These are phyloP conservation scores for Tuber microsphaerosporum DNA, from an alignment of 495 filamentous ascomycete genomes.

Conservation along the genomic window DNA sequence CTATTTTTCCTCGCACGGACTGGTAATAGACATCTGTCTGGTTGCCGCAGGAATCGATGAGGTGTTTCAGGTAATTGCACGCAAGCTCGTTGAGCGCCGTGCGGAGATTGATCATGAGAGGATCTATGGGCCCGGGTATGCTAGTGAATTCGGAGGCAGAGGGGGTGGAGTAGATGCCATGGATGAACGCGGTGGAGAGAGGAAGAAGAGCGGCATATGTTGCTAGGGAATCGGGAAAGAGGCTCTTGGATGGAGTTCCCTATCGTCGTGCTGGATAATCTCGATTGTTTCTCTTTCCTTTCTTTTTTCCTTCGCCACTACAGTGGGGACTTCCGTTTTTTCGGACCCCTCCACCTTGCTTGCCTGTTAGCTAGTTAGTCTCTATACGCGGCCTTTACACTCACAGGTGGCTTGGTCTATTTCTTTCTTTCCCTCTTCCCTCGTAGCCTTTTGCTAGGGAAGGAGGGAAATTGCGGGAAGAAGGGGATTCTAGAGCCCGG, in stretches of 20 bases:
- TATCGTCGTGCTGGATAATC: not conserved
- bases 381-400: not conserved
- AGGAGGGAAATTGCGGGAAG: not conserved
- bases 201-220: slow-evolving; percentile 31
- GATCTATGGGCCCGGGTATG: slow-evolving; percentile 15
- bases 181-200: slow-evolving; percentile 23
- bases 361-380: not conserved
- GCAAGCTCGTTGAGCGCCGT: slow-evolving; percentile 78
- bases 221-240: slow-evolving; percentile 20
- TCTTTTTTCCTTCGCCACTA: not conserved
- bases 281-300: not conserved
- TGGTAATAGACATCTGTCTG: slow-evolving; percentile 1
- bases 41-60: slow-evolving; percentile 64
- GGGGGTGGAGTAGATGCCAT: slow-evolving; percentile 14
- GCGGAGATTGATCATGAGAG: slow-evolving; percentile 38
- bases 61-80: slow-evolving; percentile 88
- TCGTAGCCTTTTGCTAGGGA: not conserved
- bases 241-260: not conserved
- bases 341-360: not conserved
- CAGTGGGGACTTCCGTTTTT: not conserved
- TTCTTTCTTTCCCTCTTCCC: not conserved
- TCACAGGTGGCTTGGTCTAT: not conserved
- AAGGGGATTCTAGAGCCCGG: not conserved
- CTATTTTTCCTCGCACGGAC: not conserved
- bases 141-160: slow-evolving; percentile 18